Conservation (phyloP, 192 early-diverging fungal species). For the Backusella parvicylindrica region DNA sequence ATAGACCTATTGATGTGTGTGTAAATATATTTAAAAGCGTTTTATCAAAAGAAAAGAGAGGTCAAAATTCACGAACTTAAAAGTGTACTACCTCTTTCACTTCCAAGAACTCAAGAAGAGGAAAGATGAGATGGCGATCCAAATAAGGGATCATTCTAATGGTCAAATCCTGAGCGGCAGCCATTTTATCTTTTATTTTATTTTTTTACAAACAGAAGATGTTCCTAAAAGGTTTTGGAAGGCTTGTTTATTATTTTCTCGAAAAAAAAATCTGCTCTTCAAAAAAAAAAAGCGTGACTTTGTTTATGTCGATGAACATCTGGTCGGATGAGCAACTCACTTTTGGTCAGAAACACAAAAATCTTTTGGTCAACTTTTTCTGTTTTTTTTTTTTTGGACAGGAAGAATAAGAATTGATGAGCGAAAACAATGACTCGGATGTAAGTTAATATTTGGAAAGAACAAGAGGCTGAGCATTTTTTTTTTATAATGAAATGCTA, state of each 20-base stretch:
- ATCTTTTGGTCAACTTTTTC: neutral
- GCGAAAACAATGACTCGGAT: neutral
- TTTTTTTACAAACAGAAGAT: neutral
- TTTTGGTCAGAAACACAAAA: neutral
- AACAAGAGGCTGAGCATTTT: neutral
- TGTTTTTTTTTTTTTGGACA: too few species aligned
- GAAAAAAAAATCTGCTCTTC: conserved; percentile 1
- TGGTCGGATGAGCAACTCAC: neutral
- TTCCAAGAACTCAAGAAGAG: conserved; percentile 87
- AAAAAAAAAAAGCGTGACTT: conserved; percentile 1
- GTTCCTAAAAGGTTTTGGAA: neutral
- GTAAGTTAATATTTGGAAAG: neutral
- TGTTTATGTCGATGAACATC: neutral
- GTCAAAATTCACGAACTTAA: neutral
- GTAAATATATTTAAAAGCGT: too few species aligned
- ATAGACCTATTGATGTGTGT: conserved; percentile 64
- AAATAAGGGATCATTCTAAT: conserved; percentile 75
- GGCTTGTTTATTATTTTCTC: conserved; percentile 4
- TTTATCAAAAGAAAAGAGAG: too few species aligned
- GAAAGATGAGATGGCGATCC: conserved; percentile 93
- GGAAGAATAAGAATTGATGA: neutral
- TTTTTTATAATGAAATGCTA: neutral
- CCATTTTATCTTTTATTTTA: neutral
- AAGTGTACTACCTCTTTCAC: conserved; percentile 60
- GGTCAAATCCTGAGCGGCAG: conserved; percentile 74